Conservation (phyloP, 179 eudicot species). For the Carnegiea gigantea region DNA sequence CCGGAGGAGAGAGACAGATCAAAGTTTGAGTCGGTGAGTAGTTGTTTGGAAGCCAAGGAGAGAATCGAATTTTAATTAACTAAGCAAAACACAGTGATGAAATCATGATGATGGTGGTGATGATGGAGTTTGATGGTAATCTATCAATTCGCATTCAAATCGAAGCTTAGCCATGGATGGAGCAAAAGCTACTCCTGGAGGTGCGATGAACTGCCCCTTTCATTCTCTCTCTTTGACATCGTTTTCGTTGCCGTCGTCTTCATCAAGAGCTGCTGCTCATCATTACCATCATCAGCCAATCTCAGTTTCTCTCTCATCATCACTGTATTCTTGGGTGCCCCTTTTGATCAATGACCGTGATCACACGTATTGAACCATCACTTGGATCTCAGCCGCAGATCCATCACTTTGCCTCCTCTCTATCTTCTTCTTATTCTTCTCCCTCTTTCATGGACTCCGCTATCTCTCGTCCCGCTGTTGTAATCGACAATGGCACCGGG, state of each 20-base stretch:
- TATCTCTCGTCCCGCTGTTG: constrained; percentile 81
- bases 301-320: neutral
- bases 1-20: constrained; percentile 17
- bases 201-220: constrained; percentile 27
- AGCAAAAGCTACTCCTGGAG: neutral
- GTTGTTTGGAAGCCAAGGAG: constrained; percentile 36
- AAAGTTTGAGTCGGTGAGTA: constrained; percentile 15
- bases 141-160: neutral
- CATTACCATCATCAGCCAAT: neutral
- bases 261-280: neutral
- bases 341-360: constrained; percentile 44
- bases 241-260: constrained; percentile 15
- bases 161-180: constrained; percentile 24
- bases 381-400: constrained; percentile 57
- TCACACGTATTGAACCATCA: constrained; percentile 35
- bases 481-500: constrained; percentile 97
- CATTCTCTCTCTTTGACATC: constrained; percentile 21
- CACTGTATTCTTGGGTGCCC: neutral
- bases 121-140: constrained; percentile 20
- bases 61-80: constrained; percentile 16
- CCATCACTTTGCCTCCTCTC: constrained; percentile 27
- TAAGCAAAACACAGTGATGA: constrained; percentile 5
- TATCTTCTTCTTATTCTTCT: constrained; percentile 6
- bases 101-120: constrained; percentile 21
- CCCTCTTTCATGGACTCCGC: constrained; percentile 59